Percentiles rank a stretch among this genome's conserved stretches.
Evolutionary conservation across 23 red algal species (phyloP).

Genomic region (Gracilaria caudata): DNA sequence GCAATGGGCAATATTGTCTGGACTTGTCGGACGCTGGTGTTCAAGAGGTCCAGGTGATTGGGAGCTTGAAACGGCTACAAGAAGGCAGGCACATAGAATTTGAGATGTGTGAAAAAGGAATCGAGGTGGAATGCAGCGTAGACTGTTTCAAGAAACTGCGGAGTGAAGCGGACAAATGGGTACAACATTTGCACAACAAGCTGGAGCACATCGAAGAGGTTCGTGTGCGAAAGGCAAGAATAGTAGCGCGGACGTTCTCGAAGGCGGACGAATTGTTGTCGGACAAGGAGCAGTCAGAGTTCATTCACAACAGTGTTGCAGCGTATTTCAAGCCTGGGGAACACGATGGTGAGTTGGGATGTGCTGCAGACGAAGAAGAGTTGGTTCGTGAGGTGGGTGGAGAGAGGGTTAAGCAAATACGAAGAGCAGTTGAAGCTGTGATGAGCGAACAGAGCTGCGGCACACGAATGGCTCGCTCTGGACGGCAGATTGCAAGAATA

Average conservation of each 20-base stretch:
- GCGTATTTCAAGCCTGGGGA: constrained; percentile 11
- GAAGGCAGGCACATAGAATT: not conserved
- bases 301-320: constrained; percentile 1
- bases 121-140: not conserved
- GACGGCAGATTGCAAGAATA: constrained; percentile 39
- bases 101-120: not conserved
- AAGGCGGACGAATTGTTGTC: constrained; percentile 32
- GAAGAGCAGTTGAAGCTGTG: constrained; percentile 11
- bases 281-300: constrained; percentile 26
- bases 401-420: not conserved
- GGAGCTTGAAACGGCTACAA: not conserved
- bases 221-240: constrained; percentile 2
- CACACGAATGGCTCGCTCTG: not conserved
- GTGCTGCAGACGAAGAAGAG: not conserved
- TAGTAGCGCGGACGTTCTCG: not conserved
- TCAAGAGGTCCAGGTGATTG: constrained; percentile 19
- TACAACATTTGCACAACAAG: not conserved
- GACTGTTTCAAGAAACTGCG: not conserved
- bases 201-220: not conserved
- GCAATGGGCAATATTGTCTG: constrained; percentile 6
- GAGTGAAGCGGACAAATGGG: not conserved
- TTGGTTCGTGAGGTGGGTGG: not conserved
- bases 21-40: not conserved
- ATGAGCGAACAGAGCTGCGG: constrained; percentile 10
- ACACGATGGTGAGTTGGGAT: not conserved